Percentiles rank a stretch among this genome's conserved stretches.
These are phyloP conservation scores for Aspergillaceae sp. DNA, from an alignment of 2,329 filamentous ascomycete genomes.

Conservation along the genomic window DNA sequence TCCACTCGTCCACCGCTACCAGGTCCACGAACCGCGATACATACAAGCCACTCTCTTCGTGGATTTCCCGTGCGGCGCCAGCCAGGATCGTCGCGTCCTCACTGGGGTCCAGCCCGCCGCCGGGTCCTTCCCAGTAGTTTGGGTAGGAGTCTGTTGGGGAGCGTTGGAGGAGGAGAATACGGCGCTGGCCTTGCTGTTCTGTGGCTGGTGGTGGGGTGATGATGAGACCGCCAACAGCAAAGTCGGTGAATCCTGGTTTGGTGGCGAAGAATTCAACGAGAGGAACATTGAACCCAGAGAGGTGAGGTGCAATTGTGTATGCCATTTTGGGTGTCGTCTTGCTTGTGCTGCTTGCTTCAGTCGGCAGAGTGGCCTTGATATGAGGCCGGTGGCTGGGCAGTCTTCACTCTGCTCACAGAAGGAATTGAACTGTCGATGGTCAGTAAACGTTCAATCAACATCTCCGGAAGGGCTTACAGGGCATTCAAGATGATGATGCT, in stretches of 20 bases:
- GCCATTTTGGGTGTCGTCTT: background rate
- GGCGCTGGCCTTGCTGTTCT: slow-evolving; percentile 8
- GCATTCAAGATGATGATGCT: no score
- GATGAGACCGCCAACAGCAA: slow-evolving; percentile 21
- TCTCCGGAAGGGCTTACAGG: no score
- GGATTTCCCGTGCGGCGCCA: slow-evolving; percentile 42
- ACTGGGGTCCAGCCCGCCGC: slow-evolving; percentile 38
- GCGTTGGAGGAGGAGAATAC: slow-evolving; percentile 39
- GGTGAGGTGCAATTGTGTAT: slow-evolving; percentile 21
- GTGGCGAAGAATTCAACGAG: slow-evolving; percentile 16
- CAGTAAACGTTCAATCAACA: no score
- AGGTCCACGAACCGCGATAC: slow-evolving; percentile 37
- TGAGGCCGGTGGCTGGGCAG: background rate
- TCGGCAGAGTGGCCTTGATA: background rate
- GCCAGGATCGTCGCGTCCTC: slow-evolving; percentile 42
- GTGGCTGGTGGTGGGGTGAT: slow-evolving; percentile 12
- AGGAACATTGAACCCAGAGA: slow-evolving; percentile 21
- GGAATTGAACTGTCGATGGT: no score
- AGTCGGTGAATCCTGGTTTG: slow-evolving; percentile 20
- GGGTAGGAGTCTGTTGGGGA: slow-evolving; percentile 32
- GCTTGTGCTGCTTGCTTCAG: background rate
- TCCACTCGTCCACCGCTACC: slow-evolving; percentile 28
- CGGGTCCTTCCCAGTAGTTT: slow-evolving; percentile 44
- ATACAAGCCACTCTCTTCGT: slow-evolving; percentile 45
- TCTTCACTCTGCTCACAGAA: no score